Percentiles rank a stretch among this genome's conserved stretches.
Evolutionary conservation across 805 yeast species (phyloP).

Genomic region (Tetrapisispora taiwanensis): DNA sequence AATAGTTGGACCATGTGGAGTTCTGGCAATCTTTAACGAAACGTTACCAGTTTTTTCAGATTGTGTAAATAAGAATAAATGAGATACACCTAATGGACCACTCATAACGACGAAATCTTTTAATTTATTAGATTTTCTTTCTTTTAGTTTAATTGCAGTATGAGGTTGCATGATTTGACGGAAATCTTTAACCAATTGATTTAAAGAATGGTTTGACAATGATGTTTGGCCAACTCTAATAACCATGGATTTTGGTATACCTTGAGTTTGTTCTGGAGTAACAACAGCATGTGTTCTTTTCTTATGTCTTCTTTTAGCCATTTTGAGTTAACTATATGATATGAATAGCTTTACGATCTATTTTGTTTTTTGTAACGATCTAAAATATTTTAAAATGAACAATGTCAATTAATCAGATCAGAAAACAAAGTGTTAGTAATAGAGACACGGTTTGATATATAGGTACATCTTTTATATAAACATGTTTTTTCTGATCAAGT

Average conservation of each 20-base stretch:
- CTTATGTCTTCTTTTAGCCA: slow-evolving; percentile 57
- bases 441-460: too few relatives aligned
- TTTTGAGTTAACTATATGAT: too few relatives aligned
- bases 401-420: too few relatives aligned
- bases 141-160: slow-evolving; percentile 81
- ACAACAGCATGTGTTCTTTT: slow-evolving; percentile 76
- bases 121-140: slow-evolving; percentile 75
- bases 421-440: too few relatives aligned
- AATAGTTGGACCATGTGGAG: slow-evolving; percentile 92
- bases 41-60: slow-evolving; percentile 67
- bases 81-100: slow-evolving; percentile 90
- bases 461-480: too few relatives aligned
- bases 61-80: slow-evolving; percentile 79
- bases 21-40: slow-evolving; percentile 64
- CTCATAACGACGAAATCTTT: slow-evolving; percentile 97
- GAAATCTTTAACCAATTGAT: slow-evolving; percentile 79
- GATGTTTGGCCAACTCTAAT: slow-evolving; percentile 59
- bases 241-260: slow-evolving; percentile 90
- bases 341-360: too few relatives aligned
- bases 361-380: too few relatives aligned
- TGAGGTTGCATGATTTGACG: slow-evolving; percentile 92
- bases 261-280: slow-evolving; percentile 53
- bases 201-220: slow-evolving; percentile 59
- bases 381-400: too few relatives aligned
- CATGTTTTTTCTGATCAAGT: too few relatives aligned